Evolutionary conservation across 2,329 filamentous ascomycete genomes (phyloP).

Genomic region (Cyclaneusma minus): DNA sequence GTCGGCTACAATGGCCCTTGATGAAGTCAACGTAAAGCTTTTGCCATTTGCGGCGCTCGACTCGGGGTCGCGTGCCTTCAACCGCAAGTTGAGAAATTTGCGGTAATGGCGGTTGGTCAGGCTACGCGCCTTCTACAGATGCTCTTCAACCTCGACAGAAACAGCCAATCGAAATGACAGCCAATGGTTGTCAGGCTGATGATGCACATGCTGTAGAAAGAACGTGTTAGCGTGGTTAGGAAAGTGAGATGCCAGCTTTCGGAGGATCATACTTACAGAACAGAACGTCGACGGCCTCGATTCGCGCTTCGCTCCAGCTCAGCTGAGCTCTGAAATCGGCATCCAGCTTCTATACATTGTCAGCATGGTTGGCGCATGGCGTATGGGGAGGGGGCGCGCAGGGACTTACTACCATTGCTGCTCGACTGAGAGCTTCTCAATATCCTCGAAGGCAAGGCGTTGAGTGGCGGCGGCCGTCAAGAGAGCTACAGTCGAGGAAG

Average conservation of each 20-base stretch:
- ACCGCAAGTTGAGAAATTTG: slow-evolving; percentile 44
- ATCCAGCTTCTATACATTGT: slow-evolving; percentile 28
- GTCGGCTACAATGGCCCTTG: too few relatives aligned
- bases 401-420: slow-evolving; percentile 35
- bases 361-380: slow-evolving; percentile 5
- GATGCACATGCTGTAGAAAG: slow-evolving; percentile 22
- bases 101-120: slow-evolving; percentile 68
- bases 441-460: neutral
- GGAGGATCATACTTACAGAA: slow-evolving; percentile 14
- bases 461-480: neutral
- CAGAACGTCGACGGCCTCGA: slow-evolving; percentile 27
- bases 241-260: slow-evolving; percentile 1
- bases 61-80: slow-evolving; percentile 30
- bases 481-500: slow-evolving; percentile 1
- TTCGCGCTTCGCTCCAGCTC: slow-evolving; percentile 30
- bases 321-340: slow-evolving; percentile 30
- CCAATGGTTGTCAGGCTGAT: slow-evolving; percentile 60
- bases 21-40: slow-evolving; percentile 75
- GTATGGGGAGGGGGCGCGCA: neutral
- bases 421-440: slow-evolving; percentile 17
- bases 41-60: slow-evolving; percentile 61
- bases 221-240: neutral
- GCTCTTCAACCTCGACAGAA: slow-evolving; percentile 47
- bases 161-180: slow-evolving; percentile 53
- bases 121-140: slow-evolving; percentile 67